A percentile compares a stretch with the other conserved stretches of the same genome.
Evolutionary conservation across 140 eudicot species (phyloP).

Genomic region (Eryngium alpinum): DNA sequence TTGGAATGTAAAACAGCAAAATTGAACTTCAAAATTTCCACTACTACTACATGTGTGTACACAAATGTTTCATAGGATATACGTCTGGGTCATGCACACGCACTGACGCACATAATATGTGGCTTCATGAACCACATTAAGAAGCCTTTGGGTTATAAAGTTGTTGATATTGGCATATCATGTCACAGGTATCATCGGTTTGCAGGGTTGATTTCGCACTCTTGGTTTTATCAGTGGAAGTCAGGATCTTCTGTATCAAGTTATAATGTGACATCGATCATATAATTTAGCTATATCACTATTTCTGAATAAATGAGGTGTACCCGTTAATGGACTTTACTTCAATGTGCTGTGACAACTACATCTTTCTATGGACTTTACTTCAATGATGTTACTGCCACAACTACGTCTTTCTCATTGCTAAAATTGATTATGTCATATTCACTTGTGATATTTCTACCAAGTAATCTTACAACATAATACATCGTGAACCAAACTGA

Average conservation of each 20-base stretch:
- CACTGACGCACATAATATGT: no score
- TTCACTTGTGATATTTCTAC: no score
- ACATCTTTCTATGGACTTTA: no score
- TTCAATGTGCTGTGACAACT: no score
- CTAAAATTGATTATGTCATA: no score
- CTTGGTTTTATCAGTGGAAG: background rate
- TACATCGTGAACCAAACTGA: no score
- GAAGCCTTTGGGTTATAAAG: background rate
- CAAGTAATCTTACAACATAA: no score
- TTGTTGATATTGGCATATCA: background rate
- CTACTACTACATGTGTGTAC: background rate
- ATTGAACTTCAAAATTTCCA: background rate
- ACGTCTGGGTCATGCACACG: background rate
- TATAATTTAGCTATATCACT: background rate
- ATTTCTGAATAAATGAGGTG: background rate
- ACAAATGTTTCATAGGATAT: background rate
- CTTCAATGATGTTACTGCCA: no score
- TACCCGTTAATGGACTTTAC: no score
- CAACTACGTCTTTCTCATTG: no score
- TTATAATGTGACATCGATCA: background rate
- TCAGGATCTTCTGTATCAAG: background rate
- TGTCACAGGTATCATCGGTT: slow-evolving; percentile 71
- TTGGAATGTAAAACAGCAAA: background rate
- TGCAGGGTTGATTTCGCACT: slow-evolving; percentile 51
- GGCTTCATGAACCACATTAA: background rate